Evolutionary conservation across 306 rosid genomes (phyloP).

Genomic region (Cicer bijugum): DNA sequence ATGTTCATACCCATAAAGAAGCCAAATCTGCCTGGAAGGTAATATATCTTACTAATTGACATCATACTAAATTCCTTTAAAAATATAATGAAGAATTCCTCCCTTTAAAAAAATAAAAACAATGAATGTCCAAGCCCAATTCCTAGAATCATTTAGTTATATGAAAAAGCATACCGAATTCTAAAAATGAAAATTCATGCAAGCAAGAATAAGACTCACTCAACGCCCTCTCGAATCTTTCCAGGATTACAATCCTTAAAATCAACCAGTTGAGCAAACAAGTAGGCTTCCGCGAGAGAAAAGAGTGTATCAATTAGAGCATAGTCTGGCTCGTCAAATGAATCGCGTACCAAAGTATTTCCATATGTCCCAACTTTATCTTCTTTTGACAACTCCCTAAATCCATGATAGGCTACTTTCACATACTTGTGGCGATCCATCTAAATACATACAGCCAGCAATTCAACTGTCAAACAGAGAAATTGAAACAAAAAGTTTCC

Average conservation of each 20-base stretch:
- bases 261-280: slow-evolving; percentile 95
- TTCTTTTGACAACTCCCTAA: slow-evolving; percentile 86
- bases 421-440: slow-evolving; percentile 99
- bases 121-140: background rate
- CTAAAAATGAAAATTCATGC: slow-evolving; percentile 19
- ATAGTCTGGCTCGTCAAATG: slow-evolving; percentile 96
- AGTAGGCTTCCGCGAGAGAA: slow-evolving; percentile 93
- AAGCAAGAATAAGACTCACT: slow-evolving; percentile 62
- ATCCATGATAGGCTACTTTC: slow-evolving; percentile 98
- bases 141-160: slow-evolving; percentile 16
- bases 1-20: slow-evolving; percentile 16
- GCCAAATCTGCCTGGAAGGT: slow-evolving; percentile 20
- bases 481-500: slow-evolving; percentile 9
- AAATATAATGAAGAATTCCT: background rate
- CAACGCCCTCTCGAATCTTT: slow-evolving; percentile 61
- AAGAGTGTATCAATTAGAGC: slow-evolving; percentile 94
- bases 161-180: slow-evolving; percentile 1
- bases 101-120: slow-evolving; percentile 12
- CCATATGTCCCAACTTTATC: slow-evolving; percentile 91
- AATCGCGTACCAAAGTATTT: slow-evolving; percentile 81
- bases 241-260: slow-evolving; percentile 70
- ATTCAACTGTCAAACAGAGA: slow-evolving; percentile 38
- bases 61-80: slow-evolving; percentile 7
- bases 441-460: slow-evolving; percentile 53
- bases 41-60: background rate